Conservation (phyloP, 139 green algal genomes). For the Coelastrella sp. region DNA sequence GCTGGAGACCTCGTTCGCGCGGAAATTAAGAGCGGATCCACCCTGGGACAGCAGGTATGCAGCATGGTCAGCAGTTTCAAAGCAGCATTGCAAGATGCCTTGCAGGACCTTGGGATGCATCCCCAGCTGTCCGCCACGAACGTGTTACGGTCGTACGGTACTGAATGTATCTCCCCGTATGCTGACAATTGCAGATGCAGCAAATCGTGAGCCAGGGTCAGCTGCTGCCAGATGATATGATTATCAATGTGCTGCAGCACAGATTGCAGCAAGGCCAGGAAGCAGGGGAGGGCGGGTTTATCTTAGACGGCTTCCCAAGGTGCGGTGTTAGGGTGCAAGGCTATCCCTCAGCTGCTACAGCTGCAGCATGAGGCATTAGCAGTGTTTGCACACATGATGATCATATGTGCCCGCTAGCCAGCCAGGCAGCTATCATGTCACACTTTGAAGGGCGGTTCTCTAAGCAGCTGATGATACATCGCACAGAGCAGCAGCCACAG, state of each 20-base stretch:
- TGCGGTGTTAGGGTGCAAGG: not conserved
- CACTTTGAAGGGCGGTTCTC: too few species aligned
- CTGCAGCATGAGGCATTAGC: not conserved
- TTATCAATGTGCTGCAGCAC: constrained; percentile 82
- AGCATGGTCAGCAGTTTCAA: too few species aligned
- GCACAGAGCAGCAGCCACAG: too few species aligned
- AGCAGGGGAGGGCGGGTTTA: constrained; percentile 82
- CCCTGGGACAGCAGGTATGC: constrained; percentile 75
- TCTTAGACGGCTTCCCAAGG: constrained; percentile 97
- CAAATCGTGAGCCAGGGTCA: constrained; percentile 78
- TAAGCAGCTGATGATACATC: too few species aligned
- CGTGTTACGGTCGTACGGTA: too few species aligned
- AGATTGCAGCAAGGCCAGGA: constrained; percentile 63
- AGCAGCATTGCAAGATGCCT: too few species aligned
- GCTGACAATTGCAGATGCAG: constrained; percentile 70
- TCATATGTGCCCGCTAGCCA: too few species aligned
- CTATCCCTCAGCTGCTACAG: not conserved
- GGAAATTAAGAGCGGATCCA: constrained; percentile 85
- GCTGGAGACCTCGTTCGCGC: constrained; percentile 94
- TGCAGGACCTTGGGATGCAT: too few species aligned
- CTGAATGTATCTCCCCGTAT: too few species aligned
- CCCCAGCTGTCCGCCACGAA: too few species aligned
- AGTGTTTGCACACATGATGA: too few species aligned
- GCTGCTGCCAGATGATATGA: constrained; percentile 89
- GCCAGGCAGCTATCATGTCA: too few species aligned